phyloP scores from a whole-genome alignment of 164 flowering plant genomes.

The Warburgia ugandensis region DNA sequence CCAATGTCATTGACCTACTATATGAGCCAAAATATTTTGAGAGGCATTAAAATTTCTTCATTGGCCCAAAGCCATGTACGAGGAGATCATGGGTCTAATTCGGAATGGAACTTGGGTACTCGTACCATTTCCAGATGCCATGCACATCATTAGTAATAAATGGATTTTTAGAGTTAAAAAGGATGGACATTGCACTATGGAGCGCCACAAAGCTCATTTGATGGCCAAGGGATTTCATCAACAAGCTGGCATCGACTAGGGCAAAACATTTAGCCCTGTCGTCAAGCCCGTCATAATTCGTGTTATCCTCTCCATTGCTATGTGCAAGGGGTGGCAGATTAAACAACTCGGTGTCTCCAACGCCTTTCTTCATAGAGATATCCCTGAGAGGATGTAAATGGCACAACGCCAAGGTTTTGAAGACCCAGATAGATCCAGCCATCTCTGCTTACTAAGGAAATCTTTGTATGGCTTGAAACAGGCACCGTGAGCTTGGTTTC shows the following conservation, averaged over 20 bases:
- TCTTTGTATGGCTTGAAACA: not conserved
- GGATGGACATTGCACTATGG: not conserved
- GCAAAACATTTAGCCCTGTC: not conserved
- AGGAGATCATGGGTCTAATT: not conserved
- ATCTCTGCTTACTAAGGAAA: not conserved
- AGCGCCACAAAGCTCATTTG: not conserved
- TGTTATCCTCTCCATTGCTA: not conserved
- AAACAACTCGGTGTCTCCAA: not conserved
- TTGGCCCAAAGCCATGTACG: too few relatives aligned
- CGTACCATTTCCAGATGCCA: not conserved
- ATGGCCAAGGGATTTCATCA: not conserved
- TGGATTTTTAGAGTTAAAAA: not conserved
- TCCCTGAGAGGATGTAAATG: not conserved
- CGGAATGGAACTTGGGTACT: not conserved
- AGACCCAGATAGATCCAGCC: not conserved
- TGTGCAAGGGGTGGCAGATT: not conserved
- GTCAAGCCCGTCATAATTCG: not conserved
- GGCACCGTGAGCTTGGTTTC: slow-evolving; percentile 1
- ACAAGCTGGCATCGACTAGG: not conserved
- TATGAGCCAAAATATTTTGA: too few relatives aligned
- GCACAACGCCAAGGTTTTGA: not conserved
- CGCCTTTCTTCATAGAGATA: not conserved
- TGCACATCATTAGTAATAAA: not conserved
- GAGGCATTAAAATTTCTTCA: too few relatives aligned
- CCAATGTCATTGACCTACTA: too few relatives aligned